Conservation (phyloP, 2,329 filamentous ascomycete genomes). For the Colletotrichum plurivorum region DNA sequence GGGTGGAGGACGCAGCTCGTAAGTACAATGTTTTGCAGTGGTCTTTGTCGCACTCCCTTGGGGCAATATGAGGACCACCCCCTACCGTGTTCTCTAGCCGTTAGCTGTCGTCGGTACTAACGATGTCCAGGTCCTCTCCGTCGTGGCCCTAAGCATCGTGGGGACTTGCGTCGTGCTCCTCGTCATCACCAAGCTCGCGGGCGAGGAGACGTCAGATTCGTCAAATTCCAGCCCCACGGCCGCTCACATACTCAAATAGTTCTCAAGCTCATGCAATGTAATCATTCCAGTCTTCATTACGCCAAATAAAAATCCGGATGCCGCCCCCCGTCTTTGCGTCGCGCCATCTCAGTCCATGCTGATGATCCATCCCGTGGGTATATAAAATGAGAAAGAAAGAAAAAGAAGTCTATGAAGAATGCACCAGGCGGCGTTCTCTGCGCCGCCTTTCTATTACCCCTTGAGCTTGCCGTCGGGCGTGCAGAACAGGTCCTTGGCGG, state of each 20-base stretch:
- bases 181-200: conserved; percentile 58
- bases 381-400: conserved; percentile 19
- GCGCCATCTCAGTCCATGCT: conserved; percentile 22
- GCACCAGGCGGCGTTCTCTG: too few relatives aligned
- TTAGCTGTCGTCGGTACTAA: neutral
- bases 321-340: neutral
- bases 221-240: neutral
- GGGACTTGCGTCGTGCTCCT: conserved; percentile 76
- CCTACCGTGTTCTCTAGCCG: too few relatives aligned
- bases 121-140: conserved; percentile 68
- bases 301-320: conserved; percentile 18
- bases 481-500: conserved; percentile 77
- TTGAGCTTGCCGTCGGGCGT: conserved; percentile 23
- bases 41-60: neutral
- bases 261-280: too few relatives aligned
- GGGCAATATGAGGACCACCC: too few relatives aligned
- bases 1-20: conserved; percentile 94
- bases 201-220: neutral
- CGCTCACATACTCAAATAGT: conserved; percentile 12
- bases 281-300: conserved; percentile 6
- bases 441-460: conserved; percentile 49
- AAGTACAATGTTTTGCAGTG: conserved; percentile 40
- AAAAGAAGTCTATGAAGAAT: conserved; percentile 21
- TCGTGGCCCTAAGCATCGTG: conserved; percentile 74
- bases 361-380: conserved; percentile 35